Evolutionary conservation across 1,139 yeast genomes (phyloP), one percentile per base, ranked within the genome.

Genomic region (Debaryomyces robertsiae): DNA sequence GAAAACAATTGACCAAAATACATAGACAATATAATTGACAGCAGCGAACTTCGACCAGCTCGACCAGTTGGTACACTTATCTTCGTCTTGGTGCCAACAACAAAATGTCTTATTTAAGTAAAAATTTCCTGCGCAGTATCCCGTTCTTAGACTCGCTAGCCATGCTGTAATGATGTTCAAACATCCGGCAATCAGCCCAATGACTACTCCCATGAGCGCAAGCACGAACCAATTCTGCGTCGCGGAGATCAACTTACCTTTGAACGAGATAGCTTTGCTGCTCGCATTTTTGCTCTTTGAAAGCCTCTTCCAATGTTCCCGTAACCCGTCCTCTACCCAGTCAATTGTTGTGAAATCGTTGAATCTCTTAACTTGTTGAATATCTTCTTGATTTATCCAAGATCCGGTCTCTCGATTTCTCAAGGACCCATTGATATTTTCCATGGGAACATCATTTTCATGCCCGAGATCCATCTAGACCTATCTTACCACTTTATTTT

Each of bases 151-250:
- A 56, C 85, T 85, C 3, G 91, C 83, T n/a, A 93, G 65, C 78
- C 93, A 88, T 41, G 90, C 91, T 0, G 98, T 89, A 17, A 89
- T 74, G 24, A 91, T 78, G 53, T 88, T 90, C 43, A 93, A 66
- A 22, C 78, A 71, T 0, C 89, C 95, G 0, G 98, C 98, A 38
- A 90, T 82, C 3, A 78, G 53, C 1, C 98, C 98, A 40, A 91
- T 85, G 2, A 73, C 52, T 1, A 84, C 58, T 0, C 98, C 98
- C 52, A 88, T 86, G 2, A 75, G 51, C 0, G 91, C 84, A 30
- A 93, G 65, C 1, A 86, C 84, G 1, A 89, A 55, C 88, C 97
- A 89, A 36, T 81, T 83, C 57, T 79, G 85, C 7, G 78, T 71
- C 3, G 80, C 76, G 39, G 81, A 67, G 51, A 67, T 60, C 17